A percentile compares a stretch with the other conserved stretches of the same genome.
Conservation (phyloP, 179 eudicot species). For the Spergularia azorica region DNA sequence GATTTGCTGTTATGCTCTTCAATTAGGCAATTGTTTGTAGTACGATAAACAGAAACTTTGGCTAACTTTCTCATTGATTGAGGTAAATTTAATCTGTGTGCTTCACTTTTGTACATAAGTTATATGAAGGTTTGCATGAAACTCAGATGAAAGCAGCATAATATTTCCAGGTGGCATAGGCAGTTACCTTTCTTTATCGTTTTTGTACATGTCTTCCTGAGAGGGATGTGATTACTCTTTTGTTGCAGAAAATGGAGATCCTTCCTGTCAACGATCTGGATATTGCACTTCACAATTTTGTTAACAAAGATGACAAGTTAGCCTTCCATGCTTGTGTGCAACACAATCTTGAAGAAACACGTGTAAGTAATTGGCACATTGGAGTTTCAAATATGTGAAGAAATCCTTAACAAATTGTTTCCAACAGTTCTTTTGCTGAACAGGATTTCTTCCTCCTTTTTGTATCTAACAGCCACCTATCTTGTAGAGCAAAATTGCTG, state of each 20-base stretch:
- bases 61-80: neutral
- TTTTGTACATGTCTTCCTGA: neutral
- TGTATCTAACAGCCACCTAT: constrained; percentile 17
- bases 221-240: neutral
- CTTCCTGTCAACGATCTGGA: constrained; percentile 97
- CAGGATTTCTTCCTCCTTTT: neutral
- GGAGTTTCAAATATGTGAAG: neutral
- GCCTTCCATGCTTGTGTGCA: constrained; percentile 89
- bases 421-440: neutral
- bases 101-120: too few relatives aligned
- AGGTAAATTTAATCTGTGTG: neutral
- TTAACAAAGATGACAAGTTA: constrained; percentile 92
- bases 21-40: too few relatives aligned
- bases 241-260: constrained; percentile 93
- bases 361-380: constrained; percentile 53
- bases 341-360: constrained; percentile 93
- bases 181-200: neutral
- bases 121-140: too few relatives aligned
- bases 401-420: neutral
- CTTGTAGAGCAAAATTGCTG: constrained; percentile 71
- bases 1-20: too few relatives aligned
- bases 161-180: neutral
- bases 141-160: too few relatives aligned
- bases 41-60: too few relatives aligned
- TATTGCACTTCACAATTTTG: constrained; percentile 91